Conservation (phyloP, 768 basidiomycete species). For the Lactifluus piperatus region DNA sequence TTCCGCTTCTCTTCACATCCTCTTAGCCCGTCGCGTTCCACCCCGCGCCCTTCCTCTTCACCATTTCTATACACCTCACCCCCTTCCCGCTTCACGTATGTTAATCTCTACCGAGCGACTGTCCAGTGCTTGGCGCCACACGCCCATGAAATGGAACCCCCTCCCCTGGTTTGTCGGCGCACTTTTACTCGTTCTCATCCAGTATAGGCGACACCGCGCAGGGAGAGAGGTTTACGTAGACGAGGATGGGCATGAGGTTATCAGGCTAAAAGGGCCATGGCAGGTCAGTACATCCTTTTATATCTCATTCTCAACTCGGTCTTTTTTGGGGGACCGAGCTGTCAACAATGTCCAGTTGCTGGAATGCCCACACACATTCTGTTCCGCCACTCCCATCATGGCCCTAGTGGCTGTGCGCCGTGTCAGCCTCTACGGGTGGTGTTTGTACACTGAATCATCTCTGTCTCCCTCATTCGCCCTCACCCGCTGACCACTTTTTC, state of each 20-base stretch:
- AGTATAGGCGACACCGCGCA: conserved; percentile 49
- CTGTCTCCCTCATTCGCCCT: neutral
- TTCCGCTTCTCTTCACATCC: neutral
- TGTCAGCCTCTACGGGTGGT: neutral
- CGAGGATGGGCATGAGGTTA: conserved; percentile 74
- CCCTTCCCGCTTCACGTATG: conserved; percentile 5
- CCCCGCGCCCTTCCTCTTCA: neutral
- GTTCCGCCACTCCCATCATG: neutral
- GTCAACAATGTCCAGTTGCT: too few species aligned
- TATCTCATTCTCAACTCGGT: too few species aligned
- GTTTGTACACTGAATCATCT: neutral
- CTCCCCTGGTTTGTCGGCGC: conserved; percentile 87
- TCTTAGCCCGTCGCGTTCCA: neutral
- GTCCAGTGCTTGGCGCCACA: conserved; percentile 71
- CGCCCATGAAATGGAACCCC: conserved; percentile 93
- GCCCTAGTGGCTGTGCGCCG: neutral
- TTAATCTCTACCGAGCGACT: conserved; percentile 42
- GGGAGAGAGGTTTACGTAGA: conserved; percentile 65
- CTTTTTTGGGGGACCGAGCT: neutral
- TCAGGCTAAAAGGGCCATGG: conserved; percentile 85
- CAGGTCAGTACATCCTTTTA: conserved; percentile 46
- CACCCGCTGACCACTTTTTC: neutral
- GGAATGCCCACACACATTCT: neutral
- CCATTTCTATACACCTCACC: neutral
- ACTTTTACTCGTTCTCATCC: conserved; percentile 70